phyloP scores from a whole-genome alignment of 2,329 filamentous ascomycete species.

The Fusarium veterinarium region DNA sequence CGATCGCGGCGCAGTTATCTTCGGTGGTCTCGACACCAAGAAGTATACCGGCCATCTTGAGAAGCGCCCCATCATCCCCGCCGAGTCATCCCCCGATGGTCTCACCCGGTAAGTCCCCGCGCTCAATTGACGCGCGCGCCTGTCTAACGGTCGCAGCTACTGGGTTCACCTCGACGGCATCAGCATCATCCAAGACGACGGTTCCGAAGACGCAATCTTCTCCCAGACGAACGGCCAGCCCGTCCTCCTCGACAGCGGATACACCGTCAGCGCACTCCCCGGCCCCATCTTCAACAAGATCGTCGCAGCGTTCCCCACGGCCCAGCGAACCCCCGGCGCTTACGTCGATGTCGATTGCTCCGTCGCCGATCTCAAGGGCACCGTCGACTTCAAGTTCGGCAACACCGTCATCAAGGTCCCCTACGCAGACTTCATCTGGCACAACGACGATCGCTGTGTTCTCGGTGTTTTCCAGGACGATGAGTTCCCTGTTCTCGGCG shows the following conservation, averaged over 20 bases:
- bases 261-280: constrained; percentile 74
- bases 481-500: constrained; percentile 55
- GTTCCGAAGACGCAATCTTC: constrained; percentile 59
- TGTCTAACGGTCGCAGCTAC: constrained; percentile 48
- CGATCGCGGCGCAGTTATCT: constrained; percentile 55
- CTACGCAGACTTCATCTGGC: constrained; percentile 60
- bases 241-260: constrained; percentile 74
- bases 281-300: constrained; percentile 62
- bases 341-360: constrained; percentile 62
- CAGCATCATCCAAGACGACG: constrained; percentile 48
- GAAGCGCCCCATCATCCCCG: constrained; percentile 66
- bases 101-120: constrained; percentile 42
- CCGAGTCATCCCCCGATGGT: constrained; percentile 50
- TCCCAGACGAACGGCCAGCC: constrained; percentile 51
- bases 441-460: constrained; percentile 49
- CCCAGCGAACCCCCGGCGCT: constrained; percentile 53
- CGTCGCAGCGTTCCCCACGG: constrained; percentile 56
- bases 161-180: constrained; percentile 56
- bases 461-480: constrained; percentile 60
- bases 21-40: constrained; percentile 67
- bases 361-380: constrained; percentile 50
- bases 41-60: constrained; percentile 66
- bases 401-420: constrained; percentile 57
- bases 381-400: constrained; percentile 62
- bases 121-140: too few relatives aligned